Conservation (phyloP, 129 eudicot species). For the Logfia minima region DNA sequence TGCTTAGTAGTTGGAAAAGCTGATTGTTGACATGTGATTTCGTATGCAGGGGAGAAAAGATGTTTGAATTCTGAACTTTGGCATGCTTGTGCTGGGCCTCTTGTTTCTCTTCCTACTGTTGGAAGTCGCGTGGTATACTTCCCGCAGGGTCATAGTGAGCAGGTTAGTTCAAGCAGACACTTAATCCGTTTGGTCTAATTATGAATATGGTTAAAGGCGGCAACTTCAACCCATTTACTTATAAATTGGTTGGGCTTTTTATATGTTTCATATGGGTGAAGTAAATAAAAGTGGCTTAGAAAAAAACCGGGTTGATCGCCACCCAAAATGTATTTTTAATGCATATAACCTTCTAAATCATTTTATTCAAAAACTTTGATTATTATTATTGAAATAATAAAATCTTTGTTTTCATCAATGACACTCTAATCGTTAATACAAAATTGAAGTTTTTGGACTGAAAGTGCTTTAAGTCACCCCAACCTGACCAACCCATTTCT, state of each 20-base stretch:
- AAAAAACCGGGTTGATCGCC: background rate
- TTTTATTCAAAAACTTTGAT: background rate
- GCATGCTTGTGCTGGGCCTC: slow-evolving; percentile 98
- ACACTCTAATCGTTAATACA: background rate
- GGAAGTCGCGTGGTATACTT: slow-evolving; percentile 95
- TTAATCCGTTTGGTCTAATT: background rate
- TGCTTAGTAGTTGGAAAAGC: background rate
- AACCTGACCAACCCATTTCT: background rate
- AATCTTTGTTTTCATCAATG: background rate
- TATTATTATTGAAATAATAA: background rate
- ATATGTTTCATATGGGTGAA: background rate
- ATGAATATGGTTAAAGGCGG: background rate
- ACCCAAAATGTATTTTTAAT: background rate
- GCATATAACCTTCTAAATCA: background rate
- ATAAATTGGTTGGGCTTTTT: background rate
- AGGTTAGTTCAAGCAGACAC: slow-evolving; percentile 44
- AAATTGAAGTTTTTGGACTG: background rate
- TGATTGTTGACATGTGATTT: slow-evolving; percentile 6
- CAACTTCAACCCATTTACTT: background rate
- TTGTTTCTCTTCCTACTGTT: slow-evolving; percentile 78
- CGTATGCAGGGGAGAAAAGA: slow-evolving; percentile 66
- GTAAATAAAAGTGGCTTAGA: background rate
- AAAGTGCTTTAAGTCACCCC: background rate
- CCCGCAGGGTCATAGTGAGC: slow-evolving; percentile 98
- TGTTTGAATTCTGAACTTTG: slow-evolving; percentile 92